Evolutionary conservation across 176 grass and related monocot species (phyloP).

Genomic region (Cocos nucifera): DNA sequence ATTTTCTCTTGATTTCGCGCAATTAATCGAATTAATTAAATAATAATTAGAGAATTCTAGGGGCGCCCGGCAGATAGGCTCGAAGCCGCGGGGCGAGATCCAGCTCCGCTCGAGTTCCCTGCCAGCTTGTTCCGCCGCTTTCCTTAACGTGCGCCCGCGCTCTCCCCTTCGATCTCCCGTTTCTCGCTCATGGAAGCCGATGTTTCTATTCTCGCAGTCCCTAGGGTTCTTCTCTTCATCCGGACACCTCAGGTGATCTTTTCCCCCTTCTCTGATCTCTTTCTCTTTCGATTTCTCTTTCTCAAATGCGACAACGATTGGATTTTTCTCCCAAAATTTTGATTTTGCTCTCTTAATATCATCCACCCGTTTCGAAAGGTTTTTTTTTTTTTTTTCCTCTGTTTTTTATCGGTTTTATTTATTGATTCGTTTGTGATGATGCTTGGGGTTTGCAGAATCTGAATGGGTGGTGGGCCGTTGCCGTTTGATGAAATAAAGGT

Average conservation of each 20-base stretch:
- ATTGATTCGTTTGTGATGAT: constrained; percentile 1
- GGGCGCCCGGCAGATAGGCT: too few relatives aligned
- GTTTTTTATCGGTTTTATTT: constrained; percentile 12
- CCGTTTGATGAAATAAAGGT: background rate
- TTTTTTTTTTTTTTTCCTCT: background rate
- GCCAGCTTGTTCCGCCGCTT: background rate
- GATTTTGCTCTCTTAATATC: background rate
- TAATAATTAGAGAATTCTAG: too few relatives aligned
- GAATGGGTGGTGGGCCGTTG: background rate
- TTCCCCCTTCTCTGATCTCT: background rate
- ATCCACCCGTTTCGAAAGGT: background rate
- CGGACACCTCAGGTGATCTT: background rate
- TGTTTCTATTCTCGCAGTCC: constrained; percentile 32
- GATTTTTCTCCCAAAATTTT: constrained; percentile 4
- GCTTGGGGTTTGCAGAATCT: constrained; percentile 29
- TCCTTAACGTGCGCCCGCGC: background rate
- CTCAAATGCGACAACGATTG: constrained; percentile 3
- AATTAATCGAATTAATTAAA: too few relatives aligned
- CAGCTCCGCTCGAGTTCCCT: background rate
- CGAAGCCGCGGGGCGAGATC: too few relatives aligned
- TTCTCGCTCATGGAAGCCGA: constrained; percentile 39
- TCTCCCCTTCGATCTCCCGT: background rate
- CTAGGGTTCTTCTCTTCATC: constrained; percentile 1
- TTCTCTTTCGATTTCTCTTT: background rate
- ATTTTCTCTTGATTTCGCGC: too few relatives aligned